Base-by-base conservation (phyloP, 2,329 filamentous ascomycete species). In the Eurotiales sp. region DNA sequence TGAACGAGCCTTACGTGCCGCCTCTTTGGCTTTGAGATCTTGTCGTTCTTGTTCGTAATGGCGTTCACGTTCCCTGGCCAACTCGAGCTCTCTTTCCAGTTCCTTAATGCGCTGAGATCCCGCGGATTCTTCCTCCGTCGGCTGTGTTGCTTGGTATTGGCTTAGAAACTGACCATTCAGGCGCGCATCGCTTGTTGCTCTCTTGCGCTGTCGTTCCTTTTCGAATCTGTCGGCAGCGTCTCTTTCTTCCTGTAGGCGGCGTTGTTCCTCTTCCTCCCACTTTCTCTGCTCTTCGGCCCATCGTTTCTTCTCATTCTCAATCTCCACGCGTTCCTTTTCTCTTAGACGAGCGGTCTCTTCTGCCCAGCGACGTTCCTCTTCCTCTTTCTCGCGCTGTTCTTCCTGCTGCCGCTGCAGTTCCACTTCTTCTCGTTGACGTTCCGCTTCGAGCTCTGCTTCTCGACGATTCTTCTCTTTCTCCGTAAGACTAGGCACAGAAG, bases 81-180 rank as follows among this genome's bases (percentile, higher is more conserved):
- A 77, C 60, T 84, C 82, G 1, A 89, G 75, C 62, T 88, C 81
- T 27, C 78, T 77, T 71, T 97, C 92, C 4, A 97, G 77, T 65
- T 96, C 86, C 60, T 81, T 81, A 56, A 96, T 85, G 36, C 90
- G 83, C 56, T 78, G 80, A 56, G 77, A 82, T 66, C 92, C 81
- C 2, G 75, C 69, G 21, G 73, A 74, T 54, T 71, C 63, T 70
- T 56, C 62, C 64, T 64, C 53, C 70, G 65, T 60, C 61, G 59
- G 68, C 64, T 87, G 83, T 58, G 89, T 85, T 17, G 85, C 83
- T 66, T 89, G 86, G 65, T 96, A 95, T 64, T 96, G 87, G 63
- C 88, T 92, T 46, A 95, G 78, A 60, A 86, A 91, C 64, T 96
- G 90, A 2, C 90, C 90, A 54, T 85, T 86, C 19, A 96, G 76